Conservation (phyloP, 1,284 basidiomycete species). For the Malassezia vespertilionis region DNA sequence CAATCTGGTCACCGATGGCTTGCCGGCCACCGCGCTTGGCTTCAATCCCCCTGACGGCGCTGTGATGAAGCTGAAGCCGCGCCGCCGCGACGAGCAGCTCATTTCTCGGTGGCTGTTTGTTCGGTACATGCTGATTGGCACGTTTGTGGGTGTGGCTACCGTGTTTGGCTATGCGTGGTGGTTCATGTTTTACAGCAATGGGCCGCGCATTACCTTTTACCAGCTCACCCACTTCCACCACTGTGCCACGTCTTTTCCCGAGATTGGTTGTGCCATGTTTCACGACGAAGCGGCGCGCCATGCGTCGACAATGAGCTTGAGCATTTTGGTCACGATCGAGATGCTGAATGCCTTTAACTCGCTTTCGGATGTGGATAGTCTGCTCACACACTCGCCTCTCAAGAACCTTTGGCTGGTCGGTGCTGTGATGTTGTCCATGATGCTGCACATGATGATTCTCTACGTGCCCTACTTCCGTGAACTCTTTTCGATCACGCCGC, state of each 20-base stretch:
- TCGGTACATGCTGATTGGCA: conserved; percentile 82
- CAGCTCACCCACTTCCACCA: conserved; percentile 62
- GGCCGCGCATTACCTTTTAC: conserved; percentile 83
- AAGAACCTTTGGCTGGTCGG: conserved; percentile 69
- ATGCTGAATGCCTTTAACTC: conserved; percentile 99
- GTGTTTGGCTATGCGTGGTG: conserved; percentile 98
- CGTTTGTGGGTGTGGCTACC: conserved; percentile 86
- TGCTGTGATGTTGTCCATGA: conserved; percentile 72
- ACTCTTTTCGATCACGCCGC: conserved; percentile 72
- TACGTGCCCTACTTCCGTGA: conserved; percentile 35
- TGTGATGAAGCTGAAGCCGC: conserved; percentile 86
- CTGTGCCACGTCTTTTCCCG: conserved; percentile 64
- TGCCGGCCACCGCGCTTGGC: conserved; percentile 93
- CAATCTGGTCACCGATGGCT: conserved; percentile 57
- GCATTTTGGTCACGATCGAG: conserved; percentile 83
- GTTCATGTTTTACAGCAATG: conserved; percentile 80
- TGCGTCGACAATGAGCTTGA: conserved; percentile 79
- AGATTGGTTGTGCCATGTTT: conserved; percentile 90
- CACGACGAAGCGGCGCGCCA: conserved; percentile 69
- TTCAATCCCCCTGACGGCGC: conserved; percentile 86
- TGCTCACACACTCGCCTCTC: conserved; percentile 79
- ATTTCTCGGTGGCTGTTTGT: conserved; percentile 89
- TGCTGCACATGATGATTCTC: conserved; percentile 54
- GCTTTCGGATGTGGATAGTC: conserved; percentile 88
- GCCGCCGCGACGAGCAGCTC: conserved; percentile 76